These are phyloP conservation scores for Lentinula detonsa DNA, from an alignment of 768 basidiomycete genomes.

Conservation along the genomic window DNA sequence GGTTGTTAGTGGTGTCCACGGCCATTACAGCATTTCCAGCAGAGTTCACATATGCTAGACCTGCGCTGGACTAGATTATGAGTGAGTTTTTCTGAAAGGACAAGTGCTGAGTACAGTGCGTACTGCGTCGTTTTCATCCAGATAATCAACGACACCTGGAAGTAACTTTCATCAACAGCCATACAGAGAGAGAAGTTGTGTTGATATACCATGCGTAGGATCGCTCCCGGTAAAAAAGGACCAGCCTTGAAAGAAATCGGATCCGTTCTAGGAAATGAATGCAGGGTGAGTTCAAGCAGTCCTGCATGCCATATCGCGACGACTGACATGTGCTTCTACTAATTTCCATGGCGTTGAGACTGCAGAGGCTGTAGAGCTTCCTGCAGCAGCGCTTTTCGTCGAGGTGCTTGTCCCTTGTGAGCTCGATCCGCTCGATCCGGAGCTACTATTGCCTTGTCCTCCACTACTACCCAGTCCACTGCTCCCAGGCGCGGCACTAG, in stretches of 20 bases:
- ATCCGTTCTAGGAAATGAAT: conserved; percentile 41
- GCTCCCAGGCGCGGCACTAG: conserved; percentile 15
- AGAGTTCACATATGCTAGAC: conserved; percentile 60
- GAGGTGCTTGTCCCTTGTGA: conserved; percentile 14
- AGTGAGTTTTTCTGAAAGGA: neutral
- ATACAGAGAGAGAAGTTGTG: conserved; percentile 11
- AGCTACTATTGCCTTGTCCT: conserved; percentile 11
- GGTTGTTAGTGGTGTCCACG: conserved; percentile 76
- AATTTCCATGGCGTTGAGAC: conserved; percentile 54
- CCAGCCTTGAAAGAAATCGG: conserved; percentile 80
- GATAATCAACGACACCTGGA: conserved; percentile 48
- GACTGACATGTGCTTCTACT: conserved; percentile 50
- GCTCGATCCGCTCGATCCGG: conserved; percentile 17
- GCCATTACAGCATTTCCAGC: conserved; percentile 81
- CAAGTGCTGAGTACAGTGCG: conserved; percentile 14
- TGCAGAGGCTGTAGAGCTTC: conserved; percentile 16
- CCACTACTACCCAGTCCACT: conserved; percentile 10
- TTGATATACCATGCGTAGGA: conserved; percentile 60
- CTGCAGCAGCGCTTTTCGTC: conserved; percentile 6
- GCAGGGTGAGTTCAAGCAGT: conserved; percentile 2
- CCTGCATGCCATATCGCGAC: neutral
- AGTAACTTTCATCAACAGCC: neutral
- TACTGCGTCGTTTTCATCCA: conserved; percentile 57
- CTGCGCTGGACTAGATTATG: conserved; percentile 5
- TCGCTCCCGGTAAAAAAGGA: conserved; percentile 62